Evolutionary conservation across 176 grass and related monocot species (phyloP).

Genomic region (Rhipidocladum racemiflorum): DNA sequence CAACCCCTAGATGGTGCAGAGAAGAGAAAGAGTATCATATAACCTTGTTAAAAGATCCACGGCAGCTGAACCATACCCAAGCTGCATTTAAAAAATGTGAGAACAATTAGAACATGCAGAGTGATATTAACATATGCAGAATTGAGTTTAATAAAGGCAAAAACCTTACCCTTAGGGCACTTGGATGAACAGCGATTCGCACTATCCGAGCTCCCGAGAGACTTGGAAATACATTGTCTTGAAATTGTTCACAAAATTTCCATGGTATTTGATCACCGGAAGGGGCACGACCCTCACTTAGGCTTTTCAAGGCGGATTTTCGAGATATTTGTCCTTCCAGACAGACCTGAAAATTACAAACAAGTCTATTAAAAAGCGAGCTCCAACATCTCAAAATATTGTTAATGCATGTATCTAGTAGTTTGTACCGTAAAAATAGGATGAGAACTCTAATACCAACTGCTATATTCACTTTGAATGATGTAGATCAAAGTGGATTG

Average conservation of each 20-base stretch:
- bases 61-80: slow-evolving; percentile 80
- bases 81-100: slow-evolving; percentile 37
- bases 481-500: background rate
- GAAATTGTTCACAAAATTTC: slow-evolving; percentile 98
- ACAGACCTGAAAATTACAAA: slow-evolving; percentile 62
- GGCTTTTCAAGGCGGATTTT: slow-evolving; percentile 84
- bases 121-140: background rate
- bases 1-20: background rate
- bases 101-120: background rate
- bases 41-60: slow-evolving; percentile 68
- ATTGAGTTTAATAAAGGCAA: background rate
- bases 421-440: too few relatives aligned
- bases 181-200: slow-evolving; percentile 93
- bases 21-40: background rate
- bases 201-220: slow-evolving; percentile 94
- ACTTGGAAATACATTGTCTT: slow-evolving; percentile 91
- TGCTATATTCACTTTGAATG: background rate
- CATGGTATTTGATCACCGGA: slow-evolving; percentile 96
- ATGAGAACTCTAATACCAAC: background rate
- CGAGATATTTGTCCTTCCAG: slow-evolving; percentile 95
- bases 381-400: slow-evolving; percentile 6
- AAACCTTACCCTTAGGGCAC: slow-evolving; percentile 67
- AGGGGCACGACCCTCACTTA: slow-evolving; percentile 72
- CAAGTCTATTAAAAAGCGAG: background rate
- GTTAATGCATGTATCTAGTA: background rate